Percentiles rank a stretch among this genome's conserved stretches.
phyloP scores from a whole-genome alignment of 2,329 filamentous ascomycete genomes.

The Fusarium acutatum region DNA sequence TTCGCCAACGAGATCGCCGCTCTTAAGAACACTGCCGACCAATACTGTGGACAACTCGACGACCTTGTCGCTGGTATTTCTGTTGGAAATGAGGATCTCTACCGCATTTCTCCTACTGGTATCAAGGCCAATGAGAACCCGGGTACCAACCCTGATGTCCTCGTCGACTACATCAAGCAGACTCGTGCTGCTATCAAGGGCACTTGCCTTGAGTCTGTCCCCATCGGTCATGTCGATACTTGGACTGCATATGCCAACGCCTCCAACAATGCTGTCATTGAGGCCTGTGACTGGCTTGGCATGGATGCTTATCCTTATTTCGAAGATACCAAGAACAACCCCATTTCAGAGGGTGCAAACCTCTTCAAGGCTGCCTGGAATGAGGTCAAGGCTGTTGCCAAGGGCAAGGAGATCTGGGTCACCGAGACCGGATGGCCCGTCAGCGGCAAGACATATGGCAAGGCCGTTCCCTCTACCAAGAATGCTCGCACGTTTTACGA shows the following conservation, averaged over 20 bases:
- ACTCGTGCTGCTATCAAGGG: constrained; percentile 70
- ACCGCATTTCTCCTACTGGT: constrained; percentile 78
- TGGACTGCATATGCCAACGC: constrained; percentile 83
- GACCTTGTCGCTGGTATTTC: constrained; percentile 81
- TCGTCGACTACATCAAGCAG: constrained; percentile 76
- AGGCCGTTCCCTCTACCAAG: constrained; percentile 67
- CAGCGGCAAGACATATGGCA: constrained; percentile 68
- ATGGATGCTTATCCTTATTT: constrained; percentile 90
- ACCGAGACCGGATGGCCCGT: constrained; percentile 92
- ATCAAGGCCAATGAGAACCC: constrained; percentile 67
- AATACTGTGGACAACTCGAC: constrained; percentile 73
- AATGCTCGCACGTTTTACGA: constrained; percentile 87
- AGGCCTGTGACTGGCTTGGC: constrained; percentile 79
- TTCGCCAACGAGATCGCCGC: constrained; percentile 80
- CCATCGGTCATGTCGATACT: constrained; percentile 87
- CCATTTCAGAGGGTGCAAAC: constrained; percentile 67
- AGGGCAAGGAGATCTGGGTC: constrained; percentile 80
- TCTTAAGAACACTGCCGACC: constrained; percentile 71
- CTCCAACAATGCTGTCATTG: constrained; percentile 75
- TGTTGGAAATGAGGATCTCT: constrained; percentile 86
- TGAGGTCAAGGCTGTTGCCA: constrained; percentile 65
- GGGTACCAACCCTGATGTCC: constrained; percentile 68
- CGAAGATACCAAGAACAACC: constrained; percentile 73
- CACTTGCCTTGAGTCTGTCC: constrained; percentile 64
- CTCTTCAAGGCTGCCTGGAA: constrained; percentile 75